Evolutionary conservation across 495 filamentous ascomycete species (phyloP), one percentile per base, ranked within the genome.

Genomic region (Lophiostoma macrostomum): DNA sequence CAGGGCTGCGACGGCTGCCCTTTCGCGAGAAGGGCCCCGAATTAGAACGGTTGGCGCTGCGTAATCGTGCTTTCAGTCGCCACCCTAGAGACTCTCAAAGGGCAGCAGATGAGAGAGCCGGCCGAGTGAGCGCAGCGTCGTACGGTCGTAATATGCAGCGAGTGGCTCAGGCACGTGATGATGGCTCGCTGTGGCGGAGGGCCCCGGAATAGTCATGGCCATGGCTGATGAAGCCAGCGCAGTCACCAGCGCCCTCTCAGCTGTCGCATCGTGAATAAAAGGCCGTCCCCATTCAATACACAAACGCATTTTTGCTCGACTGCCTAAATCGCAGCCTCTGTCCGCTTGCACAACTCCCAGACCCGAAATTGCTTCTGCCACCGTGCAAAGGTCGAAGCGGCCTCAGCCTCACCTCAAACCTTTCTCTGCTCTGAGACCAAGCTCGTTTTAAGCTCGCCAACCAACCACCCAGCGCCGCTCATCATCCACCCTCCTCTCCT

Each of bases 351-450:
- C 16, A 11, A 29, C 12, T 12, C 45, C 30, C 14, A 8, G 19
- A 1, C 16, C 50, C 39, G 50, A 41, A 22, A 53, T 44, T 44
- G 29, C 45, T 16, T 39, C 31, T 20, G 19, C 45, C 18, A 22
- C 3, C 8, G 48, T 23, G 30, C 41, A 18, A 13, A 38, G 34
- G 19, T 38, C 34, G 25, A 13, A 20, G 16, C 29, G 24, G 51
- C 28, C 31, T 56, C 53, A 57, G 46, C 45, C 53, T 52, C 55
- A 56, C 11, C 52, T 50, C 23, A 61, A 56, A 61, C 58, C 52
- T 11, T 32, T 22, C 52, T 51, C 52, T 18, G n/a, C n/a, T n/a
- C n/a, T n/a, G n/a, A n/a, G 28, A 61, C 57, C 50, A 60, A 49
- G 29, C 13, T 19, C 23, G 57, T 55, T 43, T 41, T 50, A 59